Evolutionary conservation across 768 basidiomycete species (phyloP).

Genomic region (Piloderma croceum): DNA sequence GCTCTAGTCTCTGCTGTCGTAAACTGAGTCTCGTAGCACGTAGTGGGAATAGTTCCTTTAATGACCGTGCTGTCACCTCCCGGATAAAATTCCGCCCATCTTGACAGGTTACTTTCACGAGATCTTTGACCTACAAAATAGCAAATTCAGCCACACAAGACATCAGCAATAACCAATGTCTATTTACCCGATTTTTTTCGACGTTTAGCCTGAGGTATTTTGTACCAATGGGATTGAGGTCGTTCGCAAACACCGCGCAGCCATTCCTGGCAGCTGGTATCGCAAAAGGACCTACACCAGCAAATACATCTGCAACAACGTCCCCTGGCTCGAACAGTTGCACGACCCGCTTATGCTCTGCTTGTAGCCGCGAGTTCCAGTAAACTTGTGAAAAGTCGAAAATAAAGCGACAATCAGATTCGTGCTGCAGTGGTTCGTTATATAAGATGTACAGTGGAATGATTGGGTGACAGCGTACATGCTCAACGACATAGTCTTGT

Average conservation of each 20-base stretch:
- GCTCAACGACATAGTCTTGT: constrained; percentile 77
- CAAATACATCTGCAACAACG: constrained; percentile 89
- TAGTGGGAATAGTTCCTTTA: too few species aligned
- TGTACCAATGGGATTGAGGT: constrained; percentile 85
- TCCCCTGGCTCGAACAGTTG: constrained; percentile 64
- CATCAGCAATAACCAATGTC: constrained; percentile 3
- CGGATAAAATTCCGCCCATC: constrained; percentile 89
- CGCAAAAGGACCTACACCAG: constrained; percentile 96
- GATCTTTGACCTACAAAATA: constrained; percentile 53
- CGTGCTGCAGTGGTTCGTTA: constrained; percentile 45
- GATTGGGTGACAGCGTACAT: constrained; percentile 47
- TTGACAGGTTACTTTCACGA: constrained; percentile 68
- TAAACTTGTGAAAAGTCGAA: constrained; percentile 96
- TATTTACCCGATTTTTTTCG: constrained; percentile 65
- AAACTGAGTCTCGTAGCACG: too few species aligned
- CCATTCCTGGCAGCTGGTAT: constrained; percentile 91
- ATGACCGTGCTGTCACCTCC: constrained; percentile 43
- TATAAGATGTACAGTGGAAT: background rate
- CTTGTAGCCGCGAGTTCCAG: constrained; percentile 94
- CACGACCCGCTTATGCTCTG: constrained; percentile 87
- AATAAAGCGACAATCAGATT: constrained; percentile 79
- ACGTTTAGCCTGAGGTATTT: constrained; percentile 75
- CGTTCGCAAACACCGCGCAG: constrained; percentile 86
- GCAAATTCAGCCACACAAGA: constrained; percentile 4
- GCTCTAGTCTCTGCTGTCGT: too few species aligned